Percentiles rank a stretch among this genome's conserved stretches.
phyloP scores from a whole-genome alignment of 805 yeast genomes.

The Wickerhamomyces hampshirensis region DNA sequence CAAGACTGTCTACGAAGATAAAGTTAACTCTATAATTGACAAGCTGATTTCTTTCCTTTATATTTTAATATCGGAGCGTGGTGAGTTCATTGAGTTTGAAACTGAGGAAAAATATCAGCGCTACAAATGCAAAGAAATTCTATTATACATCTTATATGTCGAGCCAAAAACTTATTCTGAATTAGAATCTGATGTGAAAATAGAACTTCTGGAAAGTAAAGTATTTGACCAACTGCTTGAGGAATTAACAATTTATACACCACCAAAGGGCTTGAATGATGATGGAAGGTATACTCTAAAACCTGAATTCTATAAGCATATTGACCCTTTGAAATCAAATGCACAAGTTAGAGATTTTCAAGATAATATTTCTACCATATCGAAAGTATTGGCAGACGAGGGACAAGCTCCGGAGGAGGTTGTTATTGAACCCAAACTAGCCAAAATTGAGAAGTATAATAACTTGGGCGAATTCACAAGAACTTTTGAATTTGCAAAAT shows the following conservation, averaged over 20 bases:
- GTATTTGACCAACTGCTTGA: constrained; percentile 53
- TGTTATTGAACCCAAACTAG: constrained; percentile 44
- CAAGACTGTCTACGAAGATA: constrained; percentile 44
- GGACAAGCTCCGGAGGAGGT: constrained; percentile 27
- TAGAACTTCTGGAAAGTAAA: constrained; percentile 39
- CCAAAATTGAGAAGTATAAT: constrained; percentile 29
- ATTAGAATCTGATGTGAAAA: constrained; percentile 35
- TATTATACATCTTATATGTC: constrained; percentile 47
- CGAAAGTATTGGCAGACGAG: constrained; percentile 35
- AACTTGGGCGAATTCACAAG: constrained; percentile 47
- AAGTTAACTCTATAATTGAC: constrained; percentile 61
- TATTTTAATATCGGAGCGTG: constrained; percentile 64
- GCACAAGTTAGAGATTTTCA: constrained; percentile 45
- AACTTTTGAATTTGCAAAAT: constrained; percentile 47
- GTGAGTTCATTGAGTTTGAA: constrained; percentile 45
- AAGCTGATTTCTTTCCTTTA: constrained; percentile 73
- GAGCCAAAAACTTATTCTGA: constrained; percentile 53
- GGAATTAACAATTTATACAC: constrained; percentile 54
- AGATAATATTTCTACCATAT: constrained; percentile 43
- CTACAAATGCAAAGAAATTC: constrained; percentile 32
- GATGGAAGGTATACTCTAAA: constrained; percentile 64
- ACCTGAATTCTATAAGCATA: constrained; percentile 33
- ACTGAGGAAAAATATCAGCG: constrained; percentile 24
- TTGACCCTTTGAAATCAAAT: constrained; percentile 56
- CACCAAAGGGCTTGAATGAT: constrained; percentile 65